Evolutionary conservation across 2,329 filamentous ascomycete genomes (phyloP), one percentile per base, ranked within the genome.

Genomic region (Fusarium sp.): DNA sequence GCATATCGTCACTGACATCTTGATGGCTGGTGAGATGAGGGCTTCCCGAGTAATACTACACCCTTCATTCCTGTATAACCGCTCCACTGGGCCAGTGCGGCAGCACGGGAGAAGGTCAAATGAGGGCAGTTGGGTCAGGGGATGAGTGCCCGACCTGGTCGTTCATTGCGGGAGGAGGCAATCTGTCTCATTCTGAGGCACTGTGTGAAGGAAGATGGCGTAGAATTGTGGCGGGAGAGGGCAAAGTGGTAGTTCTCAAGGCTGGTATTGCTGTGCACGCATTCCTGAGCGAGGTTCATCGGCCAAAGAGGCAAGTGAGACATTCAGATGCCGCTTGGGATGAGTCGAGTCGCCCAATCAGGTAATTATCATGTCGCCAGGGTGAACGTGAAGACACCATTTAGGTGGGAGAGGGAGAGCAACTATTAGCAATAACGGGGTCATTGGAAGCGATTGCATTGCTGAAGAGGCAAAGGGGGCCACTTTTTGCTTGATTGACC

Each of bases 1-100:
- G 61, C 64, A 74, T 75, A 73, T 74, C 65, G 51, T 49, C 42
- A 61, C 65, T 58, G 63, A 29, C 70, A 73, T 71, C 23, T 55
- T 62, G 72, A 78, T 75, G 77, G 76, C 76, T 79, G 77, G 76
- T 65, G 57, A 64, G 61, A 65, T 64, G 44, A 67, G 50, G 38
- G 44, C 55, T 63, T 55, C 56, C 42, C 61, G 60, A 67, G 61
- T 61, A 71, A 77, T 79, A 78, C 62, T 62, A 36, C 73, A 71
- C 78, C 79, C 79, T 81, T 78, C 79, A 81, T 81, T 81, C 79
- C 79, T 76, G 60, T 56, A 75, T 50, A 65, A 46, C 46, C 55
- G 62, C 62, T 65, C 62, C 74, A 71, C 70, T 50, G 54, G 59
- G 64, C 70, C 67, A 73, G 73, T 73, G 66, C 73, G 67, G 57